These are phyloP conservation scores for Aspergillus transmontanensis DNA, from an alignment of 2,329 filamentous ascomycete genomes.

Conservation along the genomic window DNA sequence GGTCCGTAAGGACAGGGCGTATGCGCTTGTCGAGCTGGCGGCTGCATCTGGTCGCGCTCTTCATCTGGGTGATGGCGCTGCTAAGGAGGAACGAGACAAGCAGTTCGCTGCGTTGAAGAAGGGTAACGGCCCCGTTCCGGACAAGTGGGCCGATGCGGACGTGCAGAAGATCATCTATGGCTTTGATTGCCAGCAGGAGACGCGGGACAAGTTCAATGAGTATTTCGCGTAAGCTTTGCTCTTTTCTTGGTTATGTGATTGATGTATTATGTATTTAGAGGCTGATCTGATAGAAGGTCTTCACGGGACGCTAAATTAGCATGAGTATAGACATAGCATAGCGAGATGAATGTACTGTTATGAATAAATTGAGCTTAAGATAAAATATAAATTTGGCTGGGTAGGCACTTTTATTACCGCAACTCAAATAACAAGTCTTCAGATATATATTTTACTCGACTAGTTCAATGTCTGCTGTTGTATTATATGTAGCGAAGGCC, in stretches of 20 bases:
- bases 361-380: background rate
- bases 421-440: no score
- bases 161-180: constrained; percentile 69
- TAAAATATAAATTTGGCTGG: no score
- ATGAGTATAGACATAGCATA: background rate
- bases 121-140: constrained; percentile 52
- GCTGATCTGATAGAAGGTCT: constrained; percentile 4
- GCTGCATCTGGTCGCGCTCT: constrained; percentile 56
- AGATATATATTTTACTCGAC: no score
- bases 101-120: constrained; percentile 57
- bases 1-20: constrained; percentile 59
- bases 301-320: constrained; percentile 1
- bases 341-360: background rate
- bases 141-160: constrained; percentile 72
- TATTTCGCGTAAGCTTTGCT: constrained; percentile 21
- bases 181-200: constrained; percentile 62
- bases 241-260: background rate
- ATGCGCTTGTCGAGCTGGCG: constrained; percentile 59
- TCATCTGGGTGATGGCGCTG: constrained; percentile 61
- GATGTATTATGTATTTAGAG: constrained; percentile 4
- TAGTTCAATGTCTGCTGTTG: no score
- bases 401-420: no score
- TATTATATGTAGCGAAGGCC: no score
- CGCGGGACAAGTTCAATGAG: constrained; percentile 45
- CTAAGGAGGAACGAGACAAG: constrained; percentile 61